Evolutionary conservation across 1,139 yeast genomes (phyloP).

Genomic region (Saccharomyces hybrid): DNA sequence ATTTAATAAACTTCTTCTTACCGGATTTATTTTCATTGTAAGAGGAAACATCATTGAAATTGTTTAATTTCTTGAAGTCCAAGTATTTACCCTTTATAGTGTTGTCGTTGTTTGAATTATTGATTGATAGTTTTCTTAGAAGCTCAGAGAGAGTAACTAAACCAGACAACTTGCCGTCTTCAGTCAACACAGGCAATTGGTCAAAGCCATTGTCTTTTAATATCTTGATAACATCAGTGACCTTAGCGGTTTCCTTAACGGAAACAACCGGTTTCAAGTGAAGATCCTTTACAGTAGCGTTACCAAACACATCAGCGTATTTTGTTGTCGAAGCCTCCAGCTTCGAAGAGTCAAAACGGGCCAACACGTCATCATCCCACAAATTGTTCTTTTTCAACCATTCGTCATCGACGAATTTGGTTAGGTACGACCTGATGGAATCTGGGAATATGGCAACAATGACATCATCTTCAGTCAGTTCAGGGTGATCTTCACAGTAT

Average conservation of each 20-base stretch:
- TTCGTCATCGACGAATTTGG: slow-evolving; percentile 85
- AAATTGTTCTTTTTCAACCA: slow-evolving; percentile 83
- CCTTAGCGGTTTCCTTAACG: slow-evolving; percentile 54
- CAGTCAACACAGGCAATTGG: slow-evolving; percentile 69
- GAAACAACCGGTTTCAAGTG: slow-evolving; percentile 78
- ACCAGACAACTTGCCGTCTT: slow-evolving; percentile 60
- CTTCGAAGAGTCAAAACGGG: slow-evolving; percentile 20
- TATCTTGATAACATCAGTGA: slow-evolving; percentile 60
- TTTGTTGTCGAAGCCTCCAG: slow-evolving; percentile 3
- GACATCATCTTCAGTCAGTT: slow-evolving; percentile 62
- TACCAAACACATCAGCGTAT: slow-evolving; percentile 42
- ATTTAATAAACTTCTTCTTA: slow-evolving; percentile 61
- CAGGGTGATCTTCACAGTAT: slow-evolving; percentile 53
- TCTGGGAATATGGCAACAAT: slow-evolving; percentile 84
- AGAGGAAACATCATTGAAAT: slow-evolving; percentile 53
- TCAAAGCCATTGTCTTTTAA: slow-evolving; percentile 75
- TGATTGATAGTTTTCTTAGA: slow-evolving; percentile 52
- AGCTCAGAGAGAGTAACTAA: slow-evolving; percentile 70
- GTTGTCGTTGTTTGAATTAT: slow-evolving; percentile 33
- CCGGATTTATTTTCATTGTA: slow-evolving; percentile 55
- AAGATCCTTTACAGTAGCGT: slow-evolving; percentile 60
- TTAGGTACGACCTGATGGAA: slow-evolving; percentile 76
- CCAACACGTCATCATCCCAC: slow-evolving; percentile 43
- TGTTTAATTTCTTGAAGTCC: slow-evolving; percentile 67
- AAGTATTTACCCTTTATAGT: slow-evolving; percentile 57